Conservation (phyloP, 2,329 filamentous ascomycete genomes). For the Pseudovirgaria hyperparasitica region DNA sequence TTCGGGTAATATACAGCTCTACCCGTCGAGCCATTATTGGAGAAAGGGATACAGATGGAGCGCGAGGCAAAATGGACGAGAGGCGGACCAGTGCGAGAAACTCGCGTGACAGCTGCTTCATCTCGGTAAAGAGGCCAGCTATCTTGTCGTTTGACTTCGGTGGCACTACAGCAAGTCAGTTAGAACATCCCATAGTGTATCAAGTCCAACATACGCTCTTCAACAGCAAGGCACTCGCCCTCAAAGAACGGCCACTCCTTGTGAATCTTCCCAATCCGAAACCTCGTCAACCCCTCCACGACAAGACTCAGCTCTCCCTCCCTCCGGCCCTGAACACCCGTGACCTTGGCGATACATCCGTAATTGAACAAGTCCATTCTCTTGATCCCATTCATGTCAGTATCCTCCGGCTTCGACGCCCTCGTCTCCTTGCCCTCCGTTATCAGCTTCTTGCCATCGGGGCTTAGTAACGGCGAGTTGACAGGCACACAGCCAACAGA, state of each 20-base stretch:
- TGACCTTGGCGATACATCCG: slow-evolving; percentile 53
- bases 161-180: not conserved
- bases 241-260: slow-evolving; percentile 80
- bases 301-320: slow-evolving; percentile 60
- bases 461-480: slow-evolving; percentile 58
- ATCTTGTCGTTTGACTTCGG: slow-evolving; percentile 38
- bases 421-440: slow-evolving; percentile 41
- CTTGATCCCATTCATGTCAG: slow-evolving; percentile 29
- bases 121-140: slow-evolving; percentile 57
- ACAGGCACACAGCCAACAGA: slow-evolving; percentile 82
- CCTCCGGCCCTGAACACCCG: slow-evolving; percentile 34
- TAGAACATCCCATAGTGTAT: not conserved
- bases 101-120: slow-evolving; percentile 78
- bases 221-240: slow-evolving; percentile 58
- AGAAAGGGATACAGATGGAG: slow-evolving; percentile 54
- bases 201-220: slow-evolving; percentile 41
- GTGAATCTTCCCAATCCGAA: slow-evolving; percentile 60
- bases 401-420: slow-evolving; percentile 32
- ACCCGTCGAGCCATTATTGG: slow-evolving; percentile 77
- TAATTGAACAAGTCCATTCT: slow-evolving; percentile 63
- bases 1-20: slow-evolving; percentile 75
- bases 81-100: slow-evolving; percentile 74
- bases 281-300: slow-evolving; percentile 71
- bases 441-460: slow-evolving; percentile 64
- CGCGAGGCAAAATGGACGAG: slow-evolving; percentile 67